Conservation (phyloP, 2,329 filamentous ascomycete species). For the Sclerotinia nivalis region DNA sequence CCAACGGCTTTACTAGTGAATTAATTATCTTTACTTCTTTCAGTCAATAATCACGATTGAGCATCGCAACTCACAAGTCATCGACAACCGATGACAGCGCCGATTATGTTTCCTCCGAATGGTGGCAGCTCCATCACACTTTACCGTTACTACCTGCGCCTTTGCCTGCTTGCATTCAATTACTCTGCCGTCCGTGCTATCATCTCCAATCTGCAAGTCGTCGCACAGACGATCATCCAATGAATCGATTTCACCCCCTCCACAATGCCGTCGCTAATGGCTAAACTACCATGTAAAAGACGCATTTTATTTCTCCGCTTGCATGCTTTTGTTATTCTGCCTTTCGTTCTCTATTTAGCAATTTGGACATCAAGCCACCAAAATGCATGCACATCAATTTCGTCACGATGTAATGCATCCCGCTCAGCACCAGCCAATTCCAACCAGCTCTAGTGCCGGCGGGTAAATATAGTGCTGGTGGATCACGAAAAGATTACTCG, state of each 20-base stretch:
- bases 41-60: not conserved
- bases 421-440: not conserved
- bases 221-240: slow-evolving; percentile 1
- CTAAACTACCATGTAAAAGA: slow-evolving; percentile 9
- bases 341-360: not conserved
- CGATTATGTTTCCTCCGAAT: not conserved
- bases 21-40: not conserved
- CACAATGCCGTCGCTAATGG: not conserved
- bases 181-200: slow-evolving; percentile 11
- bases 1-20: not conserved
- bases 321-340: not conserved
- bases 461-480: slow-evolving; percentile 17
- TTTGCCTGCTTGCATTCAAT: not conserved
- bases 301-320: slow-evolving; percentile 10
- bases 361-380: not conserved
- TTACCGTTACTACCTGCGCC: not conserved
- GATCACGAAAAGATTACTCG: slow-evolving; percentile 7
- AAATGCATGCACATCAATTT: slow-evolving; percentile 16
- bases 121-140: slow-evolving; percentile 4
- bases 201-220: slow-evolving; percentile 7
- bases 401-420: slow-evolving; percentile 15
- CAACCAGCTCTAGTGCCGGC: slow-evolving; percentile 8
- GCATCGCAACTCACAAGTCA: slow-evolving; percentile 8
- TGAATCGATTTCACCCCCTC: slow-evolving; percentile 12
- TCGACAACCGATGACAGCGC: not conserved